Evolutionary conservation across 108 stramenopile genomes (phyloP).

Genomic region (Cyclotella sp.): DNA sequence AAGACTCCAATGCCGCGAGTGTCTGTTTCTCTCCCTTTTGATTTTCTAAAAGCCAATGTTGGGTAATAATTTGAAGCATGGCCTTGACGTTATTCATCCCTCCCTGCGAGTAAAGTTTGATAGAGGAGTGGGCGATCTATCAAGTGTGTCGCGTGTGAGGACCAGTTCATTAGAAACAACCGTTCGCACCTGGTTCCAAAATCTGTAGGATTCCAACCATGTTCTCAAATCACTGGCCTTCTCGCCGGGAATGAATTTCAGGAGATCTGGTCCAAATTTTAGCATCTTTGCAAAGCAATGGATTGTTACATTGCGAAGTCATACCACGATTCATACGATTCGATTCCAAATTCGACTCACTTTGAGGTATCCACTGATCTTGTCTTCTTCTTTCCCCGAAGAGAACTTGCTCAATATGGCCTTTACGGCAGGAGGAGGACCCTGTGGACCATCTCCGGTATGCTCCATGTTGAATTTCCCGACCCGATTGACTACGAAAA

Average conservation of each 20-base stretch:
- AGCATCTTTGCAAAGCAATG: slow-evolving; percentile 51
- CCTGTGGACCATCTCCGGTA: slow-evolving; percentile 47
- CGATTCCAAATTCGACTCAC: too few species aligned
- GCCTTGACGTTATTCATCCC: slow-evolving; percentile 65
- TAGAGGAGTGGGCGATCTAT: background rate
- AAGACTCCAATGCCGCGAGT: slow-evolving; percentile 22
- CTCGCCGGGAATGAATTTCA: slow-evolving; percentile 87
- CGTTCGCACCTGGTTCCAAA: slow-evolving; percentile 76
- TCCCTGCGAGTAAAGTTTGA: slow-evolving; percentile 17
- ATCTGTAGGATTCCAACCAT: slow-evolving; percentile 88
- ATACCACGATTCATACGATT: too few species aligned
- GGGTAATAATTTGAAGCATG: slow-evolving; percentile 61
- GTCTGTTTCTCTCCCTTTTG: background rate
- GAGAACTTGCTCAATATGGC: slow-evolving; percentile 80
- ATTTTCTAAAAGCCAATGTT: slow-evolving; percentile 26
- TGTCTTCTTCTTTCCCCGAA: slow-evolving; percentile 85
- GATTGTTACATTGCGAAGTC: too few species aligned
- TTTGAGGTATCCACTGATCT: slow-evolving; percentile 77
- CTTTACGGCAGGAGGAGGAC: slow-evolving; percentile 87
- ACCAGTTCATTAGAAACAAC: background rate
- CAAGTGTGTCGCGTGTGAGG: background rate
- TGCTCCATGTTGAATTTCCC: slow-evolving; percentile 73
- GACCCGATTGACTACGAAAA: slow-evolving; percentile 57
- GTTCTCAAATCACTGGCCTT: slow-evolving; percentile 81
- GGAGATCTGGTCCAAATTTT: slow-evolving; percentile 81